Evolutionary conservation across 495 filamentous ascomycete genomes (phyloP).

Genomic region (Penicillium fimorum): DNA sequence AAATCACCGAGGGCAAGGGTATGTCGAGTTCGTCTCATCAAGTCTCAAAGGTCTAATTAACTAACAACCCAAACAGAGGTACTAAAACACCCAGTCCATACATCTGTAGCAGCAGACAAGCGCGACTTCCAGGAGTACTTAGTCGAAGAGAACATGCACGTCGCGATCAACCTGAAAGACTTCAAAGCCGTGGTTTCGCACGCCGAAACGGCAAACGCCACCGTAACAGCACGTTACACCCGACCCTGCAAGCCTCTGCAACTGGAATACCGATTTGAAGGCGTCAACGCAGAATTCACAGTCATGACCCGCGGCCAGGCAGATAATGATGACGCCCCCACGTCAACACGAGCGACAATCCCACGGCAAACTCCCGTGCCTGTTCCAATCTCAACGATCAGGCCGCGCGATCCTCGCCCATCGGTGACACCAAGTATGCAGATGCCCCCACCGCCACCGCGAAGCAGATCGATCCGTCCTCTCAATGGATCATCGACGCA

Average conservation of each 20-base stretch:
- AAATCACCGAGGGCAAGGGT: slow-evolving; percentile 81
- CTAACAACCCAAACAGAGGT: slow-evolving; percentile 55
- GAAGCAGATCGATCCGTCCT: slow-evolving; percentile 35
- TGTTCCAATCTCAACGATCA: slow-evolving; percentile 19
- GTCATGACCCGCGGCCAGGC: slow-evolving; percentile 92
- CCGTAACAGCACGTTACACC: slow-evolving; percentile 75
- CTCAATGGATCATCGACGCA: slow-evolving; percentile 37
- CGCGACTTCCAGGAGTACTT: slow-evolving; percentile 81
- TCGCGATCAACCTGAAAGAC: slow-evolving; percentile 90
- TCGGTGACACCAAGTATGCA: slow-evolving; percentile 18
- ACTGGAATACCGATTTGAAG: slow-evolving; percentile 70
- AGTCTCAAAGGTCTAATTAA: neutral
- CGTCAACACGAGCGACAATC: slow-evolving; percentile 30
- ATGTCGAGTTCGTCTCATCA: slow-evolving; percentile 9
- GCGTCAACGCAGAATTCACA: slow-evolving; percentile 81
- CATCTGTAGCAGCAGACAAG: slow-evolving; percentile 81
- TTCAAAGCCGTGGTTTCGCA: slow-evolving; percentile 88
- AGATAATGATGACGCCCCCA: slow-evolving; percentile 41
- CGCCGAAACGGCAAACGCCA: slow-evolving; percentile 70
- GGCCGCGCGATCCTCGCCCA: slow-evolving; percentile 12
- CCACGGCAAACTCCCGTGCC: slow-evolving; percentile 33
- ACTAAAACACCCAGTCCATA: slow-evolving; percentile 90
- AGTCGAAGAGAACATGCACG: slow-evolving; percentile 76
- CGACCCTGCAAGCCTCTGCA: slow-evolving; percentile 80
- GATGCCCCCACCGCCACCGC: slow-evolving; percentile 36